Evolutionary conservation across 2,329 filamentous ascomycete genomes (phyloP).

Genomic region (Phyllosticta ampelicida): DNA sequence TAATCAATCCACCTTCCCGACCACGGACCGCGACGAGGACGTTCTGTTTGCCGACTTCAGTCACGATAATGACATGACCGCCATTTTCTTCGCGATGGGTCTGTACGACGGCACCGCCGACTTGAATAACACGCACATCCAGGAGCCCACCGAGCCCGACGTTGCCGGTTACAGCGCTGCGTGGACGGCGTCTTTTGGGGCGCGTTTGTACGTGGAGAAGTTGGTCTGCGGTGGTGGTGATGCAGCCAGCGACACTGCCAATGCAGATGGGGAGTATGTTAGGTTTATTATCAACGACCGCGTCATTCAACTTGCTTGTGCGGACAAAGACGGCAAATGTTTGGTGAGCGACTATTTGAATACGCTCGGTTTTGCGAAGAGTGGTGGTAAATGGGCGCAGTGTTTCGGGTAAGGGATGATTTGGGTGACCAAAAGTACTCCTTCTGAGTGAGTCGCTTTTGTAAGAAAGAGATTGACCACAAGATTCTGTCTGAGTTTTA

Average conservation of each 20-base stretch:
- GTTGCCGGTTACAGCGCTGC: slow-evolving; percentile 61
- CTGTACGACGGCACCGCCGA: slow-evolving; percentile 58
- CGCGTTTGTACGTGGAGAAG: slow-evolving; percentile 78
- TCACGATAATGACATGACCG: slow-evolving; percentile 80
- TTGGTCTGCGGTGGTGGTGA: slow-evolving; percentile 53
- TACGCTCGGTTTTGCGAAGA: slow-evolving; percentile 61
- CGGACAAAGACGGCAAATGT: slow-evolving; percentile 62
- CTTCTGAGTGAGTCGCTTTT: background rate
- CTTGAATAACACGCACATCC: slow-evolving; percentile 34
- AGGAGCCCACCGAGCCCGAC: slow-evolving; percentile 34
- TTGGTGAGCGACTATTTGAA: slow-evolving; percentile 58
- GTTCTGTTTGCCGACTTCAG: slow-evolving; percentile 79
- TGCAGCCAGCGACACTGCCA: background rate
- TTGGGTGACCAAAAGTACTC: background rate
- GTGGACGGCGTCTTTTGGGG: slow-evolving; percentile 74
- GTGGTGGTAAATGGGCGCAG: slow-evolving; percentile 60
- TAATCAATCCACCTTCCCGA: slow-evolving; percentile 58
- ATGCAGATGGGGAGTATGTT: slow-evolving; percentile 59
- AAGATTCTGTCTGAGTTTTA: no score
- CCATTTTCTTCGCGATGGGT: slow-evolving; percentile 65
- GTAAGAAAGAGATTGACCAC: background rate
- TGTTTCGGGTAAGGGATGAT: slow-evolving; percentile 37
- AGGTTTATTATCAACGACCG: slow-evolving; percentile 75
- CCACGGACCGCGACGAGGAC: slow-evolving; percentile 31
- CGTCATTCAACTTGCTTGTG: slow-evolving; percentile 63